phyloP scores from a whole-genome alignment of 306 rosid genomes.

The Quercus parvula region DNA sequence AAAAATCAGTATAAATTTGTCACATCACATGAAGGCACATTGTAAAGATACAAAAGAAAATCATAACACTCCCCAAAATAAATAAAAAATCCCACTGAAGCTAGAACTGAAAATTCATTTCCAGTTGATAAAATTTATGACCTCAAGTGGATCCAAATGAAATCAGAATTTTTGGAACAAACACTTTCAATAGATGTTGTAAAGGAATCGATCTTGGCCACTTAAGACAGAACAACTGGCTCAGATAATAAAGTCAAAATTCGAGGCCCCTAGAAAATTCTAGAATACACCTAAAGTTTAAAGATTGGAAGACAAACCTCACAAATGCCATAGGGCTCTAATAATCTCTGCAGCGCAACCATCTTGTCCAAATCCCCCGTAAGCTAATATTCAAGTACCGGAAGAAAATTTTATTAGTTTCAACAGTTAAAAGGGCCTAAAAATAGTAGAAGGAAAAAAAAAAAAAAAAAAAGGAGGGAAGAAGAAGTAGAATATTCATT shows the following conservation, averaged over 20 bases:
- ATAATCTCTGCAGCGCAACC: slow-evolving; percentile 83
- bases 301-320: slow-evolving; percentile 57
- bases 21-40: not conserved
- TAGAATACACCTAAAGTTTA: slow-evolving; percentile 4
- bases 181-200: not conserved
- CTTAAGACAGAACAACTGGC: slow-evolving; percentile 2
- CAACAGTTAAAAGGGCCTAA: not conserved
- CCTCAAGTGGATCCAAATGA: not conserved
- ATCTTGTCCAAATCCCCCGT: slow-evolving; percentile 86
- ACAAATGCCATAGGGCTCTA: slow-evolving; percentile 85
- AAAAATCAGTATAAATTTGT: not conserved
- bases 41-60: not conserved
- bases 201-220: not conserved
- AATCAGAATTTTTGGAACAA: not conserved
- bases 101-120: not conserved
- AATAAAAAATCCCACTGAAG: no score
- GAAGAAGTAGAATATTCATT: not conserved
- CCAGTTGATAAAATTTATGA: not conserved
- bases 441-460: not conserved
- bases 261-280: not conserved
- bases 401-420: slow-evolving; percentile 19
- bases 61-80: not conserved
- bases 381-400: slow-evolving; percentile 39
- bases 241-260: not conserved
- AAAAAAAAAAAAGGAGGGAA: not conserved